These are phyloP conservation scores for Piper longum DNA, from an alignment of 164 flowering plant genomes.

Conservation along the genomic window DNA sequence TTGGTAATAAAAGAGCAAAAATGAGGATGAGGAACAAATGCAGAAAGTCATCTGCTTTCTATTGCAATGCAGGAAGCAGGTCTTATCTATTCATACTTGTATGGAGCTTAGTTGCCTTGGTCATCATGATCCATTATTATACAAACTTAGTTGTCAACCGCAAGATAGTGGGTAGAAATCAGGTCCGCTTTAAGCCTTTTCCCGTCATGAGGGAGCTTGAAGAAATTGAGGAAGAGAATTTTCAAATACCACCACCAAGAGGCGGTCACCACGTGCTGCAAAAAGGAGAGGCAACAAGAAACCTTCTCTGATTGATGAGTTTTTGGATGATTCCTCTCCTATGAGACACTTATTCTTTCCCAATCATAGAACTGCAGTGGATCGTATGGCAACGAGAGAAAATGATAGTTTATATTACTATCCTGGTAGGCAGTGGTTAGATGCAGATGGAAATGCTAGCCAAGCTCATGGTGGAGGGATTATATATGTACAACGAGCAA, in stretches of 20 bases:
- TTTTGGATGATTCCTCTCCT: conserved; percentile 81
- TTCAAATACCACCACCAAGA: conserved; percentile 69
- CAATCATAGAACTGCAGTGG: conserved; percentile 40
- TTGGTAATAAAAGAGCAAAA: conserved; percentile 47
- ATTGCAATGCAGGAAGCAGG: conserved; percentile 83
- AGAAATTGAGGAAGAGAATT: conserved; percentile 66
- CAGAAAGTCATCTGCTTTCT: conserved; percentile 64
- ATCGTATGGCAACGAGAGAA: conserved; percentile 43
- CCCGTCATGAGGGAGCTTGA: conserved; percentile 51
- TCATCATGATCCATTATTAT: conserved; percentile 51
- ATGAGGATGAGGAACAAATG: conserved; percentile 80
- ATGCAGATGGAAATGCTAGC: conserved; percentile 85
- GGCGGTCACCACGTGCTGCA: conserved; percentile 70
- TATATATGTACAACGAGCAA: conserved; percentile 42
- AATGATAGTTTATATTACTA: conserved; percentile 48
- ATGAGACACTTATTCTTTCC: conserved; percentile 76
- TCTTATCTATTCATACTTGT: conserved; percentile 36
- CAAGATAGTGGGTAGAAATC: conserved; percentile 16
- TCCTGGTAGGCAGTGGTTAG: conserved; percentile 91
- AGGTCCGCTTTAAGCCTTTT: conserved; percentile 22
- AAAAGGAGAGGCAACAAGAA: conserved; percentile 54
- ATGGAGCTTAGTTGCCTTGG: conserved; percentile 53
- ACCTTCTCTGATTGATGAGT: conserved; percentile 72
- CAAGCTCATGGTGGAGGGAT: conserved; percentile 99
- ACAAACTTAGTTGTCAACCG: conserved; percentile 23